phyloP scores from a whole-genome alignment of 495 filamentous ascomycete genomes.

The Podospora pseudoanserina region DNA sequence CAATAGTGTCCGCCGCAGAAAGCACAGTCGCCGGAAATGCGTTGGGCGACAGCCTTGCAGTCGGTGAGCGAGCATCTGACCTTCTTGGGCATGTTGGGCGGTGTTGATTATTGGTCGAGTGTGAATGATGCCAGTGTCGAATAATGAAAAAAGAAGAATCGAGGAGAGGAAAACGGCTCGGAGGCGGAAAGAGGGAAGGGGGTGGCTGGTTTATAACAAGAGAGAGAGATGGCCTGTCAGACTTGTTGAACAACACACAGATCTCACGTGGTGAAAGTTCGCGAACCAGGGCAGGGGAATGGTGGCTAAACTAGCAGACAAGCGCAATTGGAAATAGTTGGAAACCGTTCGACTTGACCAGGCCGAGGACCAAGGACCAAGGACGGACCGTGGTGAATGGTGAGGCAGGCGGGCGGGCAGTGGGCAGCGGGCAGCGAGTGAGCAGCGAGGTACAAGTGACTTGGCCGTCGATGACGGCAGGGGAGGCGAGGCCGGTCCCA shows the following conservation, averaged over 20 bases:
- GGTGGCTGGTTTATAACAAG: constrained; percentile 13
- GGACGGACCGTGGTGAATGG: constrained; percentile 11
- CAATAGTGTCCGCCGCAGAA: constrained; percentile 95
- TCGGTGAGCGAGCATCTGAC: constrained; percentile 82
- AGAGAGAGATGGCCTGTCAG: constrained; percentile 6
- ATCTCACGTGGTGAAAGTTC: constrained; percentile 26
- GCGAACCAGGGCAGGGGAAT: background rate
- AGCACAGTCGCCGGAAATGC: constrained; percentile 92
- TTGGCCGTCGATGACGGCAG: constrained; percentile 9
- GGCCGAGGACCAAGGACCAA: constrained; percentile 7
- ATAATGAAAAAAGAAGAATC: background rate
- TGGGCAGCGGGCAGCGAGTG: background rate
- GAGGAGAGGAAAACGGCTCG: background rate
- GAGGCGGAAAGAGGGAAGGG: background rate
- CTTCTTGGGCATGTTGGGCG: constrained; percentile 65
- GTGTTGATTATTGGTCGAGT: constrained; percentile 11
- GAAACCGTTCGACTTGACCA: constrained; percentile 30
- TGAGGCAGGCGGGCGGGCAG: constrained; percentile 2
- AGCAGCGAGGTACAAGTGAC: constrained; percentile 1
- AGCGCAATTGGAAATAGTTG: constrained; percentile 31
- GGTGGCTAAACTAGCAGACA: constrained; percentile 23
- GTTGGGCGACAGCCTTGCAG: constrained; percentile 79
- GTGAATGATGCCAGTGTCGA: background rate
- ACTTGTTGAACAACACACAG: constrained; percentile 8
- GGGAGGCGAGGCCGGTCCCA: constrained; percentile 2